Conservation (phyloP, 495 filamentous ascomycete genomes). For the Hypoxylon trugodes region DNA sequence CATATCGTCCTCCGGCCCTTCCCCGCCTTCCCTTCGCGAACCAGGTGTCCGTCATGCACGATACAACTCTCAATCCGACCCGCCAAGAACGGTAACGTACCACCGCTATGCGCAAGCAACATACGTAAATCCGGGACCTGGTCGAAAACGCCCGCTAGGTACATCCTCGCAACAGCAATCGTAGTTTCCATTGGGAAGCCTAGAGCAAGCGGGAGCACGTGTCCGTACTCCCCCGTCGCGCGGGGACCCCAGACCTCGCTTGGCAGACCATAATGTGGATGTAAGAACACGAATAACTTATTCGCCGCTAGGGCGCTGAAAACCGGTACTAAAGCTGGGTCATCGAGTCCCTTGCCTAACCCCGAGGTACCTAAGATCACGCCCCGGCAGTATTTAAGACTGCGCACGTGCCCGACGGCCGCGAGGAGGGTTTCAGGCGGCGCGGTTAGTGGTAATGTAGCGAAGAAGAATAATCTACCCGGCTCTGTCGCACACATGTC, state of each 20-base stretch:
- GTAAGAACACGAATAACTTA: slow-evolving; percentile 77
- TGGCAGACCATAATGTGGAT: slow-evolving; percentile 93
- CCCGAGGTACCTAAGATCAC: slow-evolving; percentile 90
- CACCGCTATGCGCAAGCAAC: slow-evolving; percentile 87
- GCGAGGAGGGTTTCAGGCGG: slow-evolving; percentile 65
- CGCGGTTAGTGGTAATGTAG: slow-evolving; percentile 78
- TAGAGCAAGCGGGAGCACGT: slow-evolving; percentile 85
- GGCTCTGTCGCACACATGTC: slow-evolving; percentile 67
- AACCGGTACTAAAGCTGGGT: slow-evolving; percentile 73
- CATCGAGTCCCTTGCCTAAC: slow-evolving; percentile 83
- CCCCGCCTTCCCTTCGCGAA: slow-evolving; percentile 57
- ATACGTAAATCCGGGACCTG: slow-evolving; percentile 73
- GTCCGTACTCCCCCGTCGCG: slow-evolving; percentile 74
- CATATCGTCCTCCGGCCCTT: slow-evolving; percentile 68
- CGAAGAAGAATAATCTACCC: slow-evolving; percentile 79
- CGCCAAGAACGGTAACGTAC: slow-evolving; percentile 87
- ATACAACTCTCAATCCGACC: slow-evolving; percentile 91
- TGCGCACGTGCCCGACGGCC: slow-evolving; percentile 69
- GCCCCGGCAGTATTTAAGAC: slow-evolving; percentile 75
- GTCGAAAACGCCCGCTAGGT: slow-evolving; percentile 85
- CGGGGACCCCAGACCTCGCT: slow-evolving; percentile 77
- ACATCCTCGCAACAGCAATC: slow-evolving; percentile 88
- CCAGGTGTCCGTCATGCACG: slow-evolving; percentile 77
- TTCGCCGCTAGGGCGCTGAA: slow-evolving; percentile 72
- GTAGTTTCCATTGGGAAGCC: slow-evolving; percentile 96